phyloP scores from a whole-genome alignment of 179 eudicot species.

The Gypsophila paniculata region DNA sequence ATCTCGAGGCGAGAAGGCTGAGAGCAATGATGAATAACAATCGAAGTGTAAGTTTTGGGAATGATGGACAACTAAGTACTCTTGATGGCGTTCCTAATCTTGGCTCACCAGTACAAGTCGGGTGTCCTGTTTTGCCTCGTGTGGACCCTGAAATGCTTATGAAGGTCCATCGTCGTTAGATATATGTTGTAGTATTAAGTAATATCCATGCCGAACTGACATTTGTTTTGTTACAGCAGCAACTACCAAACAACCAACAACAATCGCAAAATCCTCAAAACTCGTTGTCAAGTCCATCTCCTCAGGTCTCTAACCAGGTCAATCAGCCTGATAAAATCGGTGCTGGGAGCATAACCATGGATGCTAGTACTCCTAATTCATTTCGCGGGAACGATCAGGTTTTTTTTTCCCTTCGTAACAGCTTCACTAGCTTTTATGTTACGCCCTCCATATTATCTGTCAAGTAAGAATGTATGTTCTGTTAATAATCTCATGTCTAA shows the following conservation, averaged over 20 bases:
- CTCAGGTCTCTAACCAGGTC: conserved; percentile 46
- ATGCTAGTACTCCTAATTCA: conserved; percentile 82
- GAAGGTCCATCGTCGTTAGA: conserved; percentile 22
- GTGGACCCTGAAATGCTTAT: conserved; percentile 36
- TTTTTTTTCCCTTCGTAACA: conserved; percentile 13
- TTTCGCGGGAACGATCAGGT: conserved; percentile 97
- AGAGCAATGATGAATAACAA: conserved; percentile 34
- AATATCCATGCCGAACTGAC: conserved; percentile 15
- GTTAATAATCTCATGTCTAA: neutral
- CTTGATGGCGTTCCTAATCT: conserved; percentile 40
- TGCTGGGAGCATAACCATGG: conserved; percentile 61
- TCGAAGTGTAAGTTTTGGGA: conserved; percentile 37
- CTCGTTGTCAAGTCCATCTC: conserved; percentile 56
- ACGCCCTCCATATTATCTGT: neutral
- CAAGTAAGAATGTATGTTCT: too few species aligned
- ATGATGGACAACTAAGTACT: conserved; percentile 39
- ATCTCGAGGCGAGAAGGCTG: conserved; percentile 34
- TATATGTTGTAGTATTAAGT: conserved; percentile 11
- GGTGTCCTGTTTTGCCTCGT: conserved; percentile 30
- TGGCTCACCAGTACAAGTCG: conserved; percentile 45
- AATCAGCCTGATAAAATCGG: conserved; percentile 51
- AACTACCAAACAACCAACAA: conserved; percentile 50
- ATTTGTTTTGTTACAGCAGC: conserved; percentile 35
- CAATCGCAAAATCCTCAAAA: conserved; percentile 64
- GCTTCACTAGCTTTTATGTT: neutral